Base-by-base conservation (phyloP, 345 rosid genomes). In the Eutrema heterophyllum region DNA sequence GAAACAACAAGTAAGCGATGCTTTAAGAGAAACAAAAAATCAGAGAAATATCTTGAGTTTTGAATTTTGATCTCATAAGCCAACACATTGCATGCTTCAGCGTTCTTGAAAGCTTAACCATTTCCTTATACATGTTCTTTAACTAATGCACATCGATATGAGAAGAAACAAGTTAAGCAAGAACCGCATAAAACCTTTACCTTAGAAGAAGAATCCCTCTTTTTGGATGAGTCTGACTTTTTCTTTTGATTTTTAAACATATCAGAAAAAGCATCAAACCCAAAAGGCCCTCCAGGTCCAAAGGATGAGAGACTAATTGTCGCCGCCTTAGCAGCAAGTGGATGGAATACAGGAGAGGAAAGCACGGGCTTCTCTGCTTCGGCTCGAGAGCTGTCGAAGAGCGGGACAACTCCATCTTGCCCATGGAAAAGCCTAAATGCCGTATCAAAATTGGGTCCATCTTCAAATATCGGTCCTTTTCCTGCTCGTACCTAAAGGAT, bases 361-460 rank as follows among this genome's bases (percentile, higher is more conserved):
- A 70, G 63, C 61, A 56, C 66, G 1, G 70, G 70, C 55, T 82
- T 87, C 27, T 65, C 62, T 16, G 65, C 82, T 80, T 78, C 87
- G 64, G 79, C 10, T 36, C 18, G 64, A 26, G 87, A 62, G 66
- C 80, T 83, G 66, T 76, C 87, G 1, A 96, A 91, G 71, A 94
- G 89, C 3, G 99, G 99, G 79, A 94, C 97, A 49, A 94, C 97
- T 76, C 99, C 99, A 73, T 89, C 96, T 56, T 40, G 82, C 9
- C 98, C 99, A 74, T 94, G 99, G 82, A 94, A 94, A 72, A 94
- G 86, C 85, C 90, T 86, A 80, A 91, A 91, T 12, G 97, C 90
- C 82, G 81, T 86, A 44, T 91, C 99, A 81, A 91, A 94, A 85
- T 89, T 91, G 55, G 96, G 97, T 14, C 93, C 99, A 87, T 94